These are phyloP conservation scores for Plectosphaerella sp. DNA, from an alignment of 2,329 filamentous ascomycete species.

Conservation along the genomic window DNA sequence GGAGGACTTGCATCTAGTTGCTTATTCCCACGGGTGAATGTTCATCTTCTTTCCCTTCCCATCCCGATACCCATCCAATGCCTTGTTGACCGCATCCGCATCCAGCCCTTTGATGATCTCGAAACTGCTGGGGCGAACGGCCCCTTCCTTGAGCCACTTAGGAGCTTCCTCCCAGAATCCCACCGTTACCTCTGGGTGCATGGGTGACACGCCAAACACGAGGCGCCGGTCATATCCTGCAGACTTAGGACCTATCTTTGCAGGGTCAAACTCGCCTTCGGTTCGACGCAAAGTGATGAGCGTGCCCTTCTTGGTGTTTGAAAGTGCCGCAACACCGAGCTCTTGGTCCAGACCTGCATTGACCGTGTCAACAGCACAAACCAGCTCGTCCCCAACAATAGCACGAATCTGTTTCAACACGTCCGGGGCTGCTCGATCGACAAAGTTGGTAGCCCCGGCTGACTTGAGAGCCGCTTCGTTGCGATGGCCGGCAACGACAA, in stretches of 20 bases:
- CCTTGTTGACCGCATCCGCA: slow-evolving; percentile 4
- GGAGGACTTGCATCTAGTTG: neutral
- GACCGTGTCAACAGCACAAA: slow-evolving; percentile 2
- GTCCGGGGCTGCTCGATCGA: neutral
- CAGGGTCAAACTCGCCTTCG: slow-evolving; percentile 1
- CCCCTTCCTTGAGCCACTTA: neutral
- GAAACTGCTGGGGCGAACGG: neutral
- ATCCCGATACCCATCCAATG: neutral
- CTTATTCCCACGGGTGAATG: slow-evolving; percentile 1
- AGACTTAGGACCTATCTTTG: neutral
- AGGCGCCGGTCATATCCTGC: slow-evolving; percentile 1
- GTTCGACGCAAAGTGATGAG: slow-evolving; percentile 2
- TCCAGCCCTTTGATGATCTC: slow-evolving; percentile 1
- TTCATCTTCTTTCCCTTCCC: slow-evolving; percentile 1
- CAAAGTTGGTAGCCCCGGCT: neutral
- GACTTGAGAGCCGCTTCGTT: neutral
- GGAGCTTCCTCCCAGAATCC: slow-evolving; percentile 2
- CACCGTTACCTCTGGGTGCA: neutral
- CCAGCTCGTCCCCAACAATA: neutral
- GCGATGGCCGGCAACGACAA: neutral
- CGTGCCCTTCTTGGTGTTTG: slow-evolving; percentile 2
- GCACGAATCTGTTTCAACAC: neutral
- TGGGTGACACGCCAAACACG: neutral
- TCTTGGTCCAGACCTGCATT: slow-evolving; percentile 2
- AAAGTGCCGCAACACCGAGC: slow-evolving; percentile 1